Percentiles rank a stretch among this genome's conserved stretches.
phyloP scores from a whole-genome alignment of 176 grass and related monocot species.

The Musa beccarii region DNA sequence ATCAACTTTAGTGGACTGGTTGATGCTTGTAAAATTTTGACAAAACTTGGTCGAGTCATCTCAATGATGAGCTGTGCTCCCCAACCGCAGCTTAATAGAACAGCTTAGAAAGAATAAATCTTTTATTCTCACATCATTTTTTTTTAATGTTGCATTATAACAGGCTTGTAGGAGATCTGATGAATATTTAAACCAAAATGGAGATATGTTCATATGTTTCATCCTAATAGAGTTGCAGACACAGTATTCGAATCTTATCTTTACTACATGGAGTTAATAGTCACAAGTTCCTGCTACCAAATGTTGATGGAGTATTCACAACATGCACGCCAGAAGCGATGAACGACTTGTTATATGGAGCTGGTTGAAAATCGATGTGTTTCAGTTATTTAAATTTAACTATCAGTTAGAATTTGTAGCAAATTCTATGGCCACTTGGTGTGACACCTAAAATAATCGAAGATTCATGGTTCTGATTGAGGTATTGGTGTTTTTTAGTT shows the following conservation, averaged over 20 bases:
- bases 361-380: no score
- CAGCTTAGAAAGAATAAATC: neutral
- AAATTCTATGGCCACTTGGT: no score
- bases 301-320: neutral
- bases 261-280: neutral
- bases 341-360: no score
- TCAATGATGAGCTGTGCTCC: neutral
- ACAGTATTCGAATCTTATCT: no score
- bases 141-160: neutral
- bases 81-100: neutral
- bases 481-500: no score
- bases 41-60: neutral
- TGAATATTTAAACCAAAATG: neutral
- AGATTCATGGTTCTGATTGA: no score
- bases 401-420: no score
- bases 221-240: neutral
- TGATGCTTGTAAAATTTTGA: no score
- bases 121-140: neutral
- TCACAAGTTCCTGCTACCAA: neutral
- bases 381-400: no score
- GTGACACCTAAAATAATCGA: no score
- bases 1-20: no score
- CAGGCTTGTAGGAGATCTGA: neutral
- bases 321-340: no score
- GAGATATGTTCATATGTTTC: neutral